These are phyloP conservation scores for Alternaria infectoria DNA, from an alignment of 2,329 filamentous ascomycete genomes.

Conservation along the genomic window DNA sequence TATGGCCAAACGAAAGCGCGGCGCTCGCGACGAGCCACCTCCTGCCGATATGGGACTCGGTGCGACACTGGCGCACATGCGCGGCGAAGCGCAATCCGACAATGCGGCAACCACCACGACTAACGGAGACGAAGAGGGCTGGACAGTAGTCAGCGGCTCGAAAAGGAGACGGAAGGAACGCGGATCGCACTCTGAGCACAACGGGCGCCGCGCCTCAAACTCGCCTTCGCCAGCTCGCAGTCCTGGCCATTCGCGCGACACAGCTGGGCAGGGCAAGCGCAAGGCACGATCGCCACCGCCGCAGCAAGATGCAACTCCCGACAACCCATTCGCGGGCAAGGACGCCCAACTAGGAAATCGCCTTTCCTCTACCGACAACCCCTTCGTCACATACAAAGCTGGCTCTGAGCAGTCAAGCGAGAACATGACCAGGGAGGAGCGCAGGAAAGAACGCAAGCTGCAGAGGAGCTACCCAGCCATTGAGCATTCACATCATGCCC, in stretches of 20 bases:
- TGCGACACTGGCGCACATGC: slow-evolving; percentile 37
- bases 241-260: not conserved
- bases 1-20: slow-evolving; percentile 43
- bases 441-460: slow-evolving; percentile 40
- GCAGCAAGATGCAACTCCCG: not conserved
- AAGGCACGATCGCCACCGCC: slow-evolving; percentile 8
- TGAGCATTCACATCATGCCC: slow-evolving; percentile 60
- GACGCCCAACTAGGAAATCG: slow-evolving; percentile 13
- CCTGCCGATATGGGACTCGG: slow-evolving; percentile 36
- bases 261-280: not conserved
- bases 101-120: slow-evolving; percentile 13
- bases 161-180: slow-evolving; percentile 34
- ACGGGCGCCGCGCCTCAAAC: slow-evolving; percentile 1
- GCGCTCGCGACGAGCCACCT: slow-evolving; percentile 21
- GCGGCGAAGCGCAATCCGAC: slow-evolving; percentile 21
- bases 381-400: slow-evolving; percentile 22
- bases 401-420: slow-evolving; percentile 1
- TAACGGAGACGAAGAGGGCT: slow-evolving; percentile 30
- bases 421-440: slow-evolving; percentile 26
- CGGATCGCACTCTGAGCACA: not conserved
- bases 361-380: slow-evolving; percentile 20
- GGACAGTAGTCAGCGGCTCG: slow-evolving; percentile 35
- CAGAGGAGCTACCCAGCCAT: slow-evolving; percentile 51
- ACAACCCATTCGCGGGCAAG: slow-evolving; percentile 27
- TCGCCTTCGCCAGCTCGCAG: slow-evolving; percentile 9